Evolutionary conservation across 2,329 filamentous ascomycete genomes (phyloP).

Genomic region (Nigrospora sphaerica): DNA sequence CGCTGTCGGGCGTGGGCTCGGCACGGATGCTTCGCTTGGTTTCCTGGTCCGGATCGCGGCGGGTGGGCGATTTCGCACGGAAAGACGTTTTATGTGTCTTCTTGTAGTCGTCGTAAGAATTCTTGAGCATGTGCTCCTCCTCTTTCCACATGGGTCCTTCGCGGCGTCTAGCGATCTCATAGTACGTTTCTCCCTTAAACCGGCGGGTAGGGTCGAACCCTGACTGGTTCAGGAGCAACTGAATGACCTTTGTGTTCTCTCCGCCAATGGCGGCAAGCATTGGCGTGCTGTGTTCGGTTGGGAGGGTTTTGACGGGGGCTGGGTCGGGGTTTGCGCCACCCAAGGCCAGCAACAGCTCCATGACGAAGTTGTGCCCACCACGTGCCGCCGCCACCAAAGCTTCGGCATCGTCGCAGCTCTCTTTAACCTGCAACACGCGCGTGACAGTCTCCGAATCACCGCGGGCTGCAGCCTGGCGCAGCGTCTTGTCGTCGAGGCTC

Average conservation of each 20-base stretch:
- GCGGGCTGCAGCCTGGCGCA: slow-evolving; percentile 51
- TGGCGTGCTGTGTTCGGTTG: slow-evolving; percentile 74
- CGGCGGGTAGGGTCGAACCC: slow-evolving; percentile 76
- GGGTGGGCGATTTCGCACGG: slow-evolving; percentile 44
- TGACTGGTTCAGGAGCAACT: slow-evolving; percentile 68
- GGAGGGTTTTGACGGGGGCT: slow-evolving; percentile 50
- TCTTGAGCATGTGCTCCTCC: slow-evolving; percentile 74
- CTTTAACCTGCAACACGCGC: slow-evolving; percentile 54
- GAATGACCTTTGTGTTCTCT: slow-evolving; percentile 76
- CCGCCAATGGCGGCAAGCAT: slow-evolving; percentile 93
- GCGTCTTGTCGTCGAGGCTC: slow-evolving; percentile 54
- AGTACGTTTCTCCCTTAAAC: slow-evolving; percentile 73
- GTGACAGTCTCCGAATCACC: slow-evolving; percentile 57
- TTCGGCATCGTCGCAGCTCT: slow-evolving; percentile 65
- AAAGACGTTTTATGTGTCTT: slow-evolving; percentile 39
- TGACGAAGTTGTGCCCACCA: slow-evolving; percentile 82
- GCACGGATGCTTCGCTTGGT: slow-evolving; percentile 24
- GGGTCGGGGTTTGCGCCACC: slow-evolving; percentile 64
- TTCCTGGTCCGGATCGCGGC: slow-evolving; percentile 28
- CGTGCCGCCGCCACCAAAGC: slow-evolving; percentile 86
- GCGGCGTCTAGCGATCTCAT: slow-evolving; percentile 75
- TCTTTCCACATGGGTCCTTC: slow-evolving; percentile 86
- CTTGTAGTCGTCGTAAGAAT: slow-evolving; percentile 61
- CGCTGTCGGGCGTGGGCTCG: neutral
- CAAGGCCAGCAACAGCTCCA: slow-evolving; percentile 68